These are phyloP conservation scores for Excoecaria agallocha DNA, from an alignment of 345 rosid species.

Conservation along the genomic window DNA sequence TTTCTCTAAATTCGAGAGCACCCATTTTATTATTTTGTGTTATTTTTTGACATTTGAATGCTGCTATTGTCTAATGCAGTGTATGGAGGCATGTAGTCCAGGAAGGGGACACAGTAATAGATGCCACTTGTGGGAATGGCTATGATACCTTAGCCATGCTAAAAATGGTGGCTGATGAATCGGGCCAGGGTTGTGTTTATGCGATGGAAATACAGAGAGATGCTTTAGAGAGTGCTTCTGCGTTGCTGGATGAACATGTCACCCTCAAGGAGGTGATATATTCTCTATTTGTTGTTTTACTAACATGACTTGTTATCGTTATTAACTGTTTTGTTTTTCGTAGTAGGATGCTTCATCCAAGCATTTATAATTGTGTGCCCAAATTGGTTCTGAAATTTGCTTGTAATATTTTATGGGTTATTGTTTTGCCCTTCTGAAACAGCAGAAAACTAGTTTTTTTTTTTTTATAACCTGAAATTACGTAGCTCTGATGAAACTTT, in stretches of 20 bases:
- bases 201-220: constrained; percentile 76
- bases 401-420: background rate
- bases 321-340: background rate
- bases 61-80: constrained; percentile 30
- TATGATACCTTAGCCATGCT: constrained; percentile 75
- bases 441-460: background rate
- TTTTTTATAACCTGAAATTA: background rate
- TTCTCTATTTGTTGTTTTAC: background rate
- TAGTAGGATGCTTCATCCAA: background rate
- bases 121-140: constrained; percentile 94
- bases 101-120: constrained; percentile 69
- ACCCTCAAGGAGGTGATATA: constrained; percentile 53
- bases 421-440: background rate
- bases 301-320: background rate
- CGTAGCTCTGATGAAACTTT: constrained; percentile 14
- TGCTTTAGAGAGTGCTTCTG: constrained; percentile 53
- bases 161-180: constrained; percentile 61
- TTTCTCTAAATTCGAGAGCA: background rate
- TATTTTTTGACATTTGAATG: background rate
- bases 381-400: background rate
- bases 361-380: background rate
- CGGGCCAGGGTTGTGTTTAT: constrained; percentile 61
- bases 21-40: background rate
- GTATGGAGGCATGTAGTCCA: constrained; percentile 71
- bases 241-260: constrained; percentile 49